phyloP scores from a whole-genome alignment of 2,329 filamentous ascomycete species.

The Seiridium unicorne region DNA sequence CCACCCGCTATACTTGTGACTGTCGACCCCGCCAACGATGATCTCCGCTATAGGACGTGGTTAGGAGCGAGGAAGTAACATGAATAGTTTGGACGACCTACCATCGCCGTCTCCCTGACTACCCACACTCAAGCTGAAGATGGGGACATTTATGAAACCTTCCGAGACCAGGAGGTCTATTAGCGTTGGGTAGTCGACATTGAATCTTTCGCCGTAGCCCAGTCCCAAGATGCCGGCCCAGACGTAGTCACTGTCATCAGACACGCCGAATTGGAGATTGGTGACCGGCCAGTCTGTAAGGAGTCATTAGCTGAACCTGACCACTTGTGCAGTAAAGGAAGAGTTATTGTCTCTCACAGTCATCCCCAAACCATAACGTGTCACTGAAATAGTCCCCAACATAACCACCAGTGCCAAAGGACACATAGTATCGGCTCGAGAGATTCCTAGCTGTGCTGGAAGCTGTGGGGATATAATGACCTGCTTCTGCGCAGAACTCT shows the following conservation, averaged over 20 bases:
- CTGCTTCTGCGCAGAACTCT: conserved; percentile 27
- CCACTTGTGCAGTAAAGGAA: no score
- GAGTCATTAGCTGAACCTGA: background rate
- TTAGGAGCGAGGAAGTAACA: background rate
- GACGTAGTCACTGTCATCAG: conserved; percentile 31
- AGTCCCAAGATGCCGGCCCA: conserved; percentile 35
- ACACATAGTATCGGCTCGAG: conserved; percentile 15
- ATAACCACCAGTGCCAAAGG: conserved; percentile 7
- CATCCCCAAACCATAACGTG: conserved; percentile 6
- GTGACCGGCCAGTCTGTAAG: conserved; percentile 28
- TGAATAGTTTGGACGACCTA: conserved; percentile 12
- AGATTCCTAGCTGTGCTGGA: conserved; percentile 28
- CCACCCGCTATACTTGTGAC: conserved; percentile 38
- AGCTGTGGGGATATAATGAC: conserved; percentile 29
- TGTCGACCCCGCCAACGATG: conserved; percentile 46
- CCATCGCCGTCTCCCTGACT: conserved; percentile 29
- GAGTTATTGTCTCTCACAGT: background rate
- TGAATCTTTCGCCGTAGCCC: conserved; percentile 32
- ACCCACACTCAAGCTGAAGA: conserved; percentile 34
- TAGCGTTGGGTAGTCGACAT: conserved; percentile 32
- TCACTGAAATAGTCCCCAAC: conserved; percentile 8
- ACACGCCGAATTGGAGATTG: conserved; percentile 32
- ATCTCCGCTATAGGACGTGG: conserved; percentile 26
- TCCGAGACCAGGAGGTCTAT: conserved; percentile 31
- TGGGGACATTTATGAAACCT: conserved; percentile 30